Evolutionary conservation across 805 yeast genomes (phyloP).

Genomic region (Clavispora carvajalis): DNA sequence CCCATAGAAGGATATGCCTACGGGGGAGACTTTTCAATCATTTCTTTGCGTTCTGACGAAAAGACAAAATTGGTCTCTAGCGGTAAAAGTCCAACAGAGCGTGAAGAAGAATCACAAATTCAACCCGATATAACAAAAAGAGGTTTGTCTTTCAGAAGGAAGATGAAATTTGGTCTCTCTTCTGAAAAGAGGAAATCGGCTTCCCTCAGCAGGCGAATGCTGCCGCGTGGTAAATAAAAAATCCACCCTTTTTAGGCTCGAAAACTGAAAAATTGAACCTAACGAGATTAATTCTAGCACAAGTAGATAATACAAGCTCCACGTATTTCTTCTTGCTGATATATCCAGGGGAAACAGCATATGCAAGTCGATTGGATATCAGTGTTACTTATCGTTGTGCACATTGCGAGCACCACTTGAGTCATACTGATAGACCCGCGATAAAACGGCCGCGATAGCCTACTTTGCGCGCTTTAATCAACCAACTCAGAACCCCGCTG

Average conservation of each 20-base stretch:
- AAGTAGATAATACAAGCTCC: too few species aligned
- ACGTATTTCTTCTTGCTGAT: too few species aligned
- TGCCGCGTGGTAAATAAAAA: too few species aligned
- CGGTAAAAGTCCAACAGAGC: too few species aligned
- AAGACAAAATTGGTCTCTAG: neutral
- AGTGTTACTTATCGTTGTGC: neutral
- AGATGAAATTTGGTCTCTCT: neutral
- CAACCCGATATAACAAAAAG: too few species aligned
- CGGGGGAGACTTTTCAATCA: neutral
- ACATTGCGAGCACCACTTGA: neutral
- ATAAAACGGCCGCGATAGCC: neutral
- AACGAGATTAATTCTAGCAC: too few species aligned
- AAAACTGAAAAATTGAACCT: too few species aligned
- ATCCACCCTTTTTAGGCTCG: too few species aligned
- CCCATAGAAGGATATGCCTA: neutral
- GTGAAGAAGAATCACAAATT: too few species aligned
- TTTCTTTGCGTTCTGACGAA: neutral
- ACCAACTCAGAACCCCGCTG: neutral
- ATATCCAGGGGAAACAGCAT: neutral
- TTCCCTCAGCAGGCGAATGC: neutral
- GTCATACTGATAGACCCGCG: conserved; percentile 1
- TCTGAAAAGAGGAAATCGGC: neutral
- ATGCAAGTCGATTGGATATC: too few species aligned
- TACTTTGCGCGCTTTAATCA: neutral
- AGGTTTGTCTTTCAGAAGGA: neutral